These are phyloP conservation scores for Blastocystis sp. DNA, from an alignment of 352 stramenopile genomes.

Conservation along the genomic window DNA sequence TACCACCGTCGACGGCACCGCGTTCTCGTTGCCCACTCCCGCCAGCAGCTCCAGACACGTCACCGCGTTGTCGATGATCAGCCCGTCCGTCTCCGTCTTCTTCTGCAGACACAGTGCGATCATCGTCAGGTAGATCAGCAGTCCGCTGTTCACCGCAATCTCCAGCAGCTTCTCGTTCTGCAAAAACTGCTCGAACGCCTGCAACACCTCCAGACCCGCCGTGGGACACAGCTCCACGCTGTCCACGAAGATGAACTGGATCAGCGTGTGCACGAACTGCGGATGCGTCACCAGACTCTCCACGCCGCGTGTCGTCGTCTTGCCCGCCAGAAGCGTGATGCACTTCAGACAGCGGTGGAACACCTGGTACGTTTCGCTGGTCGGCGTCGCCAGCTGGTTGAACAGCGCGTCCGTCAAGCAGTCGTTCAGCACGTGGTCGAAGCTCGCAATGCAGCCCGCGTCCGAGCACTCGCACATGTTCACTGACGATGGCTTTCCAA, in stretches of 20 bases:
- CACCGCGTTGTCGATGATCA: not conserved
- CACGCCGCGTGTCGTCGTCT: not conserved
- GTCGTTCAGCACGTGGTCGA: not conserved
- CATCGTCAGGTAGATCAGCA: not conserved
- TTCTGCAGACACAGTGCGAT: not conserved
- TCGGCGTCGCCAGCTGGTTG: not conserved
- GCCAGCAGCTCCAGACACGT: not conserved
- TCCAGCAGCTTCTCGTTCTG: not conserved
- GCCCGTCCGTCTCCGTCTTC: not conserved
- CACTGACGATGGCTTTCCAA: slow-evolving; percentile 8
- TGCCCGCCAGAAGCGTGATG: not conserved
- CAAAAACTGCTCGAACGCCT: not conserved
- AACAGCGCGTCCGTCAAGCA: not conserved
- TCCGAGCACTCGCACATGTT: slow-evolving; percentile 6
- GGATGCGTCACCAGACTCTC: not conserved
- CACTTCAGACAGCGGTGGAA: not conserved
- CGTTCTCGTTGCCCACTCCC: not conserved
- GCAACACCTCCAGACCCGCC: not conserved
- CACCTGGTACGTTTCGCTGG: not conserved
- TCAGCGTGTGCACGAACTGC: not conserved
- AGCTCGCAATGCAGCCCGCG: not conserved
- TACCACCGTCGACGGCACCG: not conserved
- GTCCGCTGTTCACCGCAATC: not conserved
- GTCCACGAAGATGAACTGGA: not conserved
- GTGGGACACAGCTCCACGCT: not conserved